Conservation (phyloP, 495 filamentous ascomycete genomes). For the Apiosordaria backusii region DNA sequence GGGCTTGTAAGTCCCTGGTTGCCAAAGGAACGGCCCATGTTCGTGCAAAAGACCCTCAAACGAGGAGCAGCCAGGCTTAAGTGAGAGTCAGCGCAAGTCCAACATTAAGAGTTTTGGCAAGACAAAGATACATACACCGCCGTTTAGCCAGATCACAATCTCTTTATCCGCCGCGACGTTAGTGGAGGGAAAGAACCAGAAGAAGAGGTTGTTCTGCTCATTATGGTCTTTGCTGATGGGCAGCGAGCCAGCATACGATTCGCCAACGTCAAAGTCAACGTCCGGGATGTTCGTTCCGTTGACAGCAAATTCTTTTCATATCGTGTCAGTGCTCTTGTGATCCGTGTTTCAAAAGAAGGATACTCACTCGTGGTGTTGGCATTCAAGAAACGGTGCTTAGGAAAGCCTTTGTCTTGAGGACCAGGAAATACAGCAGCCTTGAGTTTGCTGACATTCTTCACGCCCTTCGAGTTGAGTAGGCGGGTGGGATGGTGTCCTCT, state of each 20-base stretch:
- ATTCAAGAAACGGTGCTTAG: conserved; percentile 29
- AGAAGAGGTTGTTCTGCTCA: conserved; percentile 59
- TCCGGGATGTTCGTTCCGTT: conserved; percentile 66
- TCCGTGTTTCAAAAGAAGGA: neutral
- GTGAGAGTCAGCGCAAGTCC: conserved; percentile 1
- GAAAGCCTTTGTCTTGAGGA: neutral
- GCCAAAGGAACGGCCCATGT: conserved; percentile 75
- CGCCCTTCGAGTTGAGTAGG: neutral
- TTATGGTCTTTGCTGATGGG: conserved; percentile 55
- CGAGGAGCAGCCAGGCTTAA: conserved; percentile 60
- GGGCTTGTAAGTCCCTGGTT: conserved; percentile 61
- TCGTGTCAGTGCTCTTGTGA: neutral
- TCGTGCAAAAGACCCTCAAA: conserved; percentile 69
- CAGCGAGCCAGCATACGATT: conserved; percentile 69
- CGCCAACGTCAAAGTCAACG: conserved; percentile 71
- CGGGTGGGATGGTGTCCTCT: neutral
- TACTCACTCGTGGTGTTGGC: conserved; percentile 36
- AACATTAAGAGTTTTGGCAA: neutral
- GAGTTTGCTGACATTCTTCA: neutral
- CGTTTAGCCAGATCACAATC: conserved; percentile 72
- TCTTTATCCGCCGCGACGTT: conserved; percentile 58
- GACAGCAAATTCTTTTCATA: conserved; percentile 54
- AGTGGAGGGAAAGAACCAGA: conserved; percentile 71
- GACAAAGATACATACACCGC: conserved; percentile 45
- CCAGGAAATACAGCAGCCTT: neutral